Evolutionary conservation across 2,329 filamentous ascomycete species (phyloP).

Genomic region (Exophiala calicioides): DNA sequence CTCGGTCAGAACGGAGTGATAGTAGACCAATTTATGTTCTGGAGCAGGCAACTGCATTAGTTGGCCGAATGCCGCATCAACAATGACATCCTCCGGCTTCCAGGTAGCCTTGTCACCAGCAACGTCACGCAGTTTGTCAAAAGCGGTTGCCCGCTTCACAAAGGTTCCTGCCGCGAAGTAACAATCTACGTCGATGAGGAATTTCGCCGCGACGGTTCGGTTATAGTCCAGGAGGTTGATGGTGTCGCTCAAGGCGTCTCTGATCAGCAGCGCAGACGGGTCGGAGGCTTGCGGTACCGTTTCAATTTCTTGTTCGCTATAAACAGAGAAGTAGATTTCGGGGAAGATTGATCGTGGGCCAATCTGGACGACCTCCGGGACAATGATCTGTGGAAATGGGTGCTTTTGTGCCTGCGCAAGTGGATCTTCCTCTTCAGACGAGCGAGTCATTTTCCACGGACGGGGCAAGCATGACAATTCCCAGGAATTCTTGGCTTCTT

Average conservation of each 20-base stretch:
- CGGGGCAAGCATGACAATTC: conserved; percentile 65
- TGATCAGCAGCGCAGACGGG: conserved; percentile 78
- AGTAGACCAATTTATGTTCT: conserved; percentile 94
- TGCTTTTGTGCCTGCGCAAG: conserved; percentile 67
- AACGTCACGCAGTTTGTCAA: conserved; percentile 76
- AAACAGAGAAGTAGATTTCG: conserved; percentile 92
- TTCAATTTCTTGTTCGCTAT: conserved; percentile 79
- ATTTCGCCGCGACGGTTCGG: conserved; percentile 80
- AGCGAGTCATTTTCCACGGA: conserved; percentile 49
- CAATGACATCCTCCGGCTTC: conserved; percentile 96
- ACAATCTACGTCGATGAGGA: conserved; percentile 89
- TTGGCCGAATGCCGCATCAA: conserved; percentile 97
- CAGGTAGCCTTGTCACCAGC: conserved; percentile 71
- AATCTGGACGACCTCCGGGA: conserved; percentile 74
- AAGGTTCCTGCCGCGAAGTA: conserved; percentile 91
- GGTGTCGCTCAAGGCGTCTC: conserved; percentile 84
- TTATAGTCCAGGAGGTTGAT: conserved; percentile 95
- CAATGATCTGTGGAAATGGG: conserved; percentile 69
- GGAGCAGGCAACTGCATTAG: conserved; percentile 82
- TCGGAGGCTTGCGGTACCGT: conserved; percentile 78
- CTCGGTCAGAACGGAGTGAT: conserved; percentile 91
- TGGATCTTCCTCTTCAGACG: conserved; percentile 56
- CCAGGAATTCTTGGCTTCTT: conserved; percentile 74
- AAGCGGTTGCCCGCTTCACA: conserved; percentile 87
- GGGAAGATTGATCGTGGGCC: conserved; percentile 80